Evolutionary conservation across 495 filamentous ascomycete genomes (phyloP), one percentile per base, ranked within the genome.

Genomic region (Astrothelium macrocarpum): DNA sequence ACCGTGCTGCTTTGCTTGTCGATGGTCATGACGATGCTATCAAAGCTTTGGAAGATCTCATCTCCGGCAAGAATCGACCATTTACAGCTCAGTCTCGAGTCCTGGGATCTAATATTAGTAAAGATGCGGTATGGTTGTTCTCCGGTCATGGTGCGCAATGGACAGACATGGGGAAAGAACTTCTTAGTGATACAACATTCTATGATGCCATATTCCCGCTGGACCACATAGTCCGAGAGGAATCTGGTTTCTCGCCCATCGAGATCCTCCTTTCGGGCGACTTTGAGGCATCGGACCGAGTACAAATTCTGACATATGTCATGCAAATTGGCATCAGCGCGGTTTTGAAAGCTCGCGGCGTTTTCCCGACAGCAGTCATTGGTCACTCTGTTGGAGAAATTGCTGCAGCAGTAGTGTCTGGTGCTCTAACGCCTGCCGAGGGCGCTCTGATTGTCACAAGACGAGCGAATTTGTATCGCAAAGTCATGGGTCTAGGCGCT

Each of bases 401-500:
- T 5, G n/a, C n/a, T n/a, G n/a, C 74, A 78, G 53, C 60, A 9
- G 74, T 74, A 11, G 68, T 61, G n/a, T 69, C 73, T 32, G 74
- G 72, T 1, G 65, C 65, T 2, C 46, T 77, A 11, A 67, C 73
- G n/a, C 62, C 65, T 14, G 45, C 39, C 49, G 64, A 76, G 53
- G 76, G 74, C 0, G 70, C 71, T 7, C 9, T 75, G 4, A 59
- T 78, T 34, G 72, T 77, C 25, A 67, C 68, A 5, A 67, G 68
- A 12, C 65, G 78, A 32, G 73, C 77, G 0, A 61, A 62, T 4
- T 65, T 80, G 14, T 80, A 78, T 53, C 64, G 67, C 0, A 23
- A 66, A 16, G 72, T 80, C 20, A 76, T 70, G 65, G 82, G 84
- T 20, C 72, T 79, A 26, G 73, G 78, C 0, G 80, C 77, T 32